Evolutionary conservation across 1,139 yeast genomes (phyloP), one percentile per base, ranked within the genome.

Genomic region (Pichia sp.): DNA sequence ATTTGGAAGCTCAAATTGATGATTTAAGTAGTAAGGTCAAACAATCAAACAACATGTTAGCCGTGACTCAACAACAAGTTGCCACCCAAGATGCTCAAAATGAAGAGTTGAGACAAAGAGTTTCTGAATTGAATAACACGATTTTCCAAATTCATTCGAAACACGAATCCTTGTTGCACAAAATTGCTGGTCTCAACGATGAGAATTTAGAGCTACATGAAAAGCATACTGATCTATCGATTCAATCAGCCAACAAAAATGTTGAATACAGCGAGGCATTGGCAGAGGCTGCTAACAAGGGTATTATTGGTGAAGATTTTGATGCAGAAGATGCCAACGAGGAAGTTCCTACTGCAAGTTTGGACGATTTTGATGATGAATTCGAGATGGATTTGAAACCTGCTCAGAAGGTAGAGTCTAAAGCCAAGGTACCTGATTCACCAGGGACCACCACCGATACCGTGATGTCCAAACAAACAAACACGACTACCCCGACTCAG

Each of bases 31-130:
- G 70, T 49, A 87, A 83, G 54, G 75, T 78, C 47, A 80, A 76
- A 58, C 83, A 82, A 62, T 80, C 86, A 47, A 72, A 75, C 51
- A 86, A 87, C 52, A 74, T 85, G 61, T 74, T 78, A 21, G 76
- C 85, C 39, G 88, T 88, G 26, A 79, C 80, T 60, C 76, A 80
- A 51, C 83, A 86, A 37, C 96, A 89, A 66, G 75, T 83, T 50
- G 83, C 80, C 46, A 80, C 85, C 4, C 74, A 78, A 36, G 74
- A 82, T 55, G 73, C 80, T 21, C 70, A 70, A 46, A 73, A 74
- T 28, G 60, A 68, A 41, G 68, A 70, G 28, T 68, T 80, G 42
- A 70, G 71, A 57, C 66, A 66, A 10, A 86, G 85, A 62, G 75
- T 80, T 44, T 79, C 75, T 22, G 74, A 68, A 51, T 64, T 76